Conservation (phyloP, 768 basidiomycete genomes). For the Rossbeevera mucosa region DNA sequence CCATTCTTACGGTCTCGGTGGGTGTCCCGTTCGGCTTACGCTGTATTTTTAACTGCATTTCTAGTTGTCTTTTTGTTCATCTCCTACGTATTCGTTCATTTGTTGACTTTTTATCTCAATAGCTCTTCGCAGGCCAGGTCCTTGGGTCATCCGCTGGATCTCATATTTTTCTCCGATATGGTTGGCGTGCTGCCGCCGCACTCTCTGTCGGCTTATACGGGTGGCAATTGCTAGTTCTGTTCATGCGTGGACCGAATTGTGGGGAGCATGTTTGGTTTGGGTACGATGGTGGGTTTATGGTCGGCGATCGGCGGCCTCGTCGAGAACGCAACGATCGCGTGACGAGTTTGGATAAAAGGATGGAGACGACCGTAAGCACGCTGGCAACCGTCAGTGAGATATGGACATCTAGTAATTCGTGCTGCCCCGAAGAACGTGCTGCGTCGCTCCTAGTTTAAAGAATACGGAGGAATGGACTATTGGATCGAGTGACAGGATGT, state of each 20-base stretch:
- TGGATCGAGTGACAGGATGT: neutral
- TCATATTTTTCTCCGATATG: slow-evolving; percentile 37
- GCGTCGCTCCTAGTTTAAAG: neutral
- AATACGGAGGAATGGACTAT: neutral
- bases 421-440: slow-evolving; percentile 2
- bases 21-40: neutral
- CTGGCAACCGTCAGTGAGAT: slow-evolving; percentile 2
- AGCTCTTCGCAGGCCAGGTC: slow-evolving; percentile 37
- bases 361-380: neutral
- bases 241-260: slow-evolving; percentile 36
- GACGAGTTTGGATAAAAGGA: neutral
- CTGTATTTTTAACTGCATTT: neutral
- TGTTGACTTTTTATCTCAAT: neutral
- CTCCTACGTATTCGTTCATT: neutral
- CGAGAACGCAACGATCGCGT: neutral
- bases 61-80: neutral
- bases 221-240: slow-evolving; percentile 32
- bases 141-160: slow-evolving; percentile 41
- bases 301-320: neutral
- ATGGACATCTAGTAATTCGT: slow-evolving; percentile 2
- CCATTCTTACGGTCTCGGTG: slow-evolving; percentile 27
- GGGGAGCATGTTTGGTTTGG: slow-evolving; percentile 50
- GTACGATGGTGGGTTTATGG: slow-evolving; percentile 50
- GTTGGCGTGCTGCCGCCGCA: slow-evolving; percentile 34
- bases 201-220: slow-evolving; percentile 34